Conservation (phyloP, 2,329 filamentous ascomycete species). For the Claviceps sorghi region DNA sequence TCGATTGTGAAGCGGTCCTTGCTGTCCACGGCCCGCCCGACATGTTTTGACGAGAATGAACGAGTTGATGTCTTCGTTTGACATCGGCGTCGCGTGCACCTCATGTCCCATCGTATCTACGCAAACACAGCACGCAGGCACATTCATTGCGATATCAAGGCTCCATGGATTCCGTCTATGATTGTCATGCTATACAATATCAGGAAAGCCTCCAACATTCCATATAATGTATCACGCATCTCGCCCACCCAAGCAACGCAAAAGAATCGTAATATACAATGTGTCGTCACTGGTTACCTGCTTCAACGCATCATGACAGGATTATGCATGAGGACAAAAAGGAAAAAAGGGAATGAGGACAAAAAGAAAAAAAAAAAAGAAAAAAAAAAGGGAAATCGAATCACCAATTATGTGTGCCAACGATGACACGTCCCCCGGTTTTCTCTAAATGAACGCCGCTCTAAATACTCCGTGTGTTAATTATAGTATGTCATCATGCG, state of each 20-base stretch:
- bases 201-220: neutral
- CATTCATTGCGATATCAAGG: too few species aligned
- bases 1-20: too few species aligned
- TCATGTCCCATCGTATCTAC: too few species aligned
- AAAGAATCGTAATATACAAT: conserved; percentile 5
- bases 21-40: too few species aligned
- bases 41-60: too few species aligned
- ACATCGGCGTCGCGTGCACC: too few species aligned
- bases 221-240: neutral
- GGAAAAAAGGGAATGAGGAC: neutral
- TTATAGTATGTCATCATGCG: conserved; percentile 1
- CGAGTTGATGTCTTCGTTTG: too few species aligned
- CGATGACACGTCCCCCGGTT: neutral
- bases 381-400: neutral
- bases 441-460: conserved; percentile 4
- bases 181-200: conserved; percentile 3
- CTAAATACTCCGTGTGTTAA: neutral
- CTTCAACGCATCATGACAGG: conserved; percentile 2
- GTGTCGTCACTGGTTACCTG: neutral
- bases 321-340: conserved; percentile 1
- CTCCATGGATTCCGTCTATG: neutral
- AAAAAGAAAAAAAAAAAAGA: neutral
- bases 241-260: neutral
- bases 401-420: neutral
- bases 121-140: too few species aligned